These are phyloP conservation scores for Torulaspora maleeae DNA, from an alignment of 805 yeast genomes.

Conservation along the genomic window DNA sequence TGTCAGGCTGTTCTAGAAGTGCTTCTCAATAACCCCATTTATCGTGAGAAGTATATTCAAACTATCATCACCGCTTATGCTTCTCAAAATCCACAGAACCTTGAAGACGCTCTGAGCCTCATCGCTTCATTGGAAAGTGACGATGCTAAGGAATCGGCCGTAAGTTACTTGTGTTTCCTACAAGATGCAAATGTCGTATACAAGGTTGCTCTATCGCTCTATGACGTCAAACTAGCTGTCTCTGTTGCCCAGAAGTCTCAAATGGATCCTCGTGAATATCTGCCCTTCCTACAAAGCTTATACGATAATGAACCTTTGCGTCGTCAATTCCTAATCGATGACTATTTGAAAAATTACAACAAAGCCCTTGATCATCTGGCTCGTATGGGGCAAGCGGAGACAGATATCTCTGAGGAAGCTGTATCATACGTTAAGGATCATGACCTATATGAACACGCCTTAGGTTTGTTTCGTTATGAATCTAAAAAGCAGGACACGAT, in stretches of 20 bases:
- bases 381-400: constrained; percentile 39
- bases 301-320: constrained; percentile 64
- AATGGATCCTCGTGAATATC: constrained; percentile 94
- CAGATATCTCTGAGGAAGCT: constrained; percentile 49
- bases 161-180: constrained; percentile 83
- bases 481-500: constrained; percentile 49
- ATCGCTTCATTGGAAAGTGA: constrained; percentile 50
- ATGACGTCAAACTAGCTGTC: constrained; percentile 75
- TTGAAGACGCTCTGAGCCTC: constrained; percentile 64
- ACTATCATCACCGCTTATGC: constrained; percentile 87
- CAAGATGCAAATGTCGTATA: constrained; percentile 85
- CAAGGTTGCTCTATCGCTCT: constrained; percentile 71
- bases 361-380: constrained; percentile 66
- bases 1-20: constrained; percentile 67
- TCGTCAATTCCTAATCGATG: constrained; percentile 73
- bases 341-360: constrained; percentile 59
- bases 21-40: constrained; percentile 45
- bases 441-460: constrained; percentile 63
- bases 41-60: constrained; percentile 58
- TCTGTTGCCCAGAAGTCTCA: constrained; percentile 93
- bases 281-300: constrained; percentile 82
- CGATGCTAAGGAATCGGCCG: constrained; percentile 54
- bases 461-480: constrained; percentile 57
- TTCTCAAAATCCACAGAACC: constrained; percentile 82
- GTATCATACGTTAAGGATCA: constrained; percentile 66